phyloP scores from a whole-genome alignment of 2,329 filamentous ascomycete species.

The Alternaria sp. region DNA sequence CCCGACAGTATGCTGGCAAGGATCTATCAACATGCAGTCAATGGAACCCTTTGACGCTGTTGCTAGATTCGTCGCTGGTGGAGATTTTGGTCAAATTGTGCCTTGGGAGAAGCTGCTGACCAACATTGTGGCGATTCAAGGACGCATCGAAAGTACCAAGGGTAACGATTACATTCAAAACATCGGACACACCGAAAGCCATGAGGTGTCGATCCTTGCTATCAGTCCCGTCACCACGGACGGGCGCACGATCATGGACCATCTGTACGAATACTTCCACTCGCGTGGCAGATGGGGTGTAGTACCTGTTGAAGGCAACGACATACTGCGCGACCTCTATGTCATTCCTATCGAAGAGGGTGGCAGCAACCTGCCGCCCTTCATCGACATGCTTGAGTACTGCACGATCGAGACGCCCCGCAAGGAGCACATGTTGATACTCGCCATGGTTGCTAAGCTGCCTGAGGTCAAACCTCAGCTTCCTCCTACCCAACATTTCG shows the following conservation, averaged over 20 bases:
- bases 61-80: conserved; percentile 86
- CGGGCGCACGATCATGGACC: conserved; percentile 70
- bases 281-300: conserved; percentile 86
- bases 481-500: conserved; percentile 35
- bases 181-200: conserved; percentile 80
- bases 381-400: conserved; percentile 86
- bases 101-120: conserved; percentile 82
- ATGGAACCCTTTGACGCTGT: conserved; percentile 77
- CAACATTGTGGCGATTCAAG: conserved; percentile 72
- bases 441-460: conserved; percentile 77
- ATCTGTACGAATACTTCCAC: conserved; percentile 87
- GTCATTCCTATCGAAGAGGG: conserved; percentile 84
- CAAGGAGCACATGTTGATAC: conserved; percentile 78
- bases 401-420: conserved; percentile 77
- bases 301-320: conserved; percentile 68
- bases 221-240: conserved; percentile 69
- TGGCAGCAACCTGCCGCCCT: conserved; percentile 74
- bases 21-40: conserved; percentile 69
- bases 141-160: conserved; percentile 80
- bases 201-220: conserved; percentile 83
- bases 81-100: conserved; percentile 71
- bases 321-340: conserved; percentile 88
- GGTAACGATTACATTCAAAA: conserved; percentile 92
- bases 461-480: conserved; percentile 45
- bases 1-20: conserved; percentile 68